phyloP scores from a whole-genome alignment of 768 basidiomycete species.

The Lentinula raphanica region DNA sequence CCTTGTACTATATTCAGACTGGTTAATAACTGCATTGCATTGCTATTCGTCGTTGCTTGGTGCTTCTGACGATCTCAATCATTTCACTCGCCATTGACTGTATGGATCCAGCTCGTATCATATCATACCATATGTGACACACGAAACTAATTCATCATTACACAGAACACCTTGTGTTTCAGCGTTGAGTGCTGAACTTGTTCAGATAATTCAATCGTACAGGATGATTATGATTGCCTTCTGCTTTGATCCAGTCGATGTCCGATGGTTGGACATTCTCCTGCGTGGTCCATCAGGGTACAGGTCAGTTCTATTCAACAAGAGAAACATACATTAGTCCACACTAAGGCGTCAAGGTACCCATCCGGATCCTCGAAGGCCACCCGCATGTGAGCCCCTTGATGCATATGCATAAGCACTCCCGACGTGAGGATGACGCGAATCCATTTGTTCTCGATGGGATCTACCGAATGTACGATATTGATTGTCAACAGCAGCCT shows the following conservation, averaged over 20 bases:
- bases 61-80: too few relatives aligned
- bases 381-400: background rate
- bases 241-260: background rate
- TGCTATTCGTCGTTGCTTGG: too few relatives aligned
- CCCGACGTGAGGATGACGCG: background rate
- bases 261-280: background rate
- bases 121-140: too few relatives aligned
- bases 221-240: background rate
- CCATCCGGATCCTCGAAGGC: background rate
- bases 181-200: background rate
- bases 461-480: background rate
- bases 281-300: background rate
- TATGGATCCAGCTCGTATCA: too few relatives aligned
- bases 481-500: too few relatives aligned
- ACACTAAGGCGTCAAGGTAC: background rate
- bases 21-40: too few relatives aligned
- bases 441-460: background rate
- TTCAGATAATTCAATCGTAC: background rate
- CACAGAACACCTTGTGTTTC: too few relatives aligned
- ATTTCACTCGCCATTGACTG: too few relatives aligned
- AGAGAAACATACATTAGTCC: background rate
- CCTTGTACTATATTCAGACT: too few relatives aligned
- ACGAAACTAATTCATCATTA: too few relatives aligned
- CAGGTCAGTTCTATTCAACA: background rate
- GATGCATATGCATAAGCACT: background rate